phyloP scores from a whole-genome alignment of 345 rosid genomes.

The Eucalyptus sp. region DNA sequence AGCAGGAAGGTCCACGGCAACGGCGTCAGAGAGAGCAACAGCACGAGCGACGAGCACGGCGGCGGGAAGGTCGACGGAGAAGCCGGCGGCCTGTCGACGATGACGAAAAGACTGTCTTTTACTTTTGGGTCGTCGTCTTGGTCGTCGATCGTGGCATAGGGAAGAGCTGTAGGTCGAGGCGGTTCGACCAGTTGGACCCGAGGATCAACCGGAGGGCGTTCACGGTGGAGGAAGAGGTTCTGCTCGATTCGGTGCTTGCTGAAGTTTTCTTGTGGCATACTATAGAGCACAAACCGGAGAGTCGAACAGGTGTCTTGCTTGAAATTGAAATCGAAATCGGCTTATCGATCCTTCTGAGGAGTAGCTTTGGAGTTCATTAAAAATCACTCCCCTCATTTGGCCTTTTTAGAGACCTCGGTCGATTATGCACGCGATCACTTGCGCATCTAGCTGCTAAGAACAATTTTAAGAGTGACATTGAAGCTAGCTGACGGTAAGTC shows the following conservation, averaged over 20 bases:
- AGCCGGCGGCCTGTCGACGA: constrained; percentile 27
- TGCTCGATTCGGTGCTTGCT: too few relatives aligned
- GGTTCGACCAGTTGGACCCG: constrained; percentile 93
- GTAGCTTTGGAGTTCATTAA: neutral
- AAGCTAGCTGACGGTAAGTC: neutral
- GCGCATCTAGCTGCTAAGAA: neutral
- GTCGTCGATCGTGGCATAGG: constrained; percentile 20
- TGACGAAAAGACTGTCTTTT: neutral
- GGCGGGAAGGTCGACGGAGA: constrained; percentile 28
- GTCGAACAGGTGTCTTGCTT: too few relatives aligned
- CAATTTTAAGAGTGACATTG: neutral
- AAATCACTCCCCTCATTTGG: neutral
- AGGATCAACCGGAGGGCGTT: constrained; percentile 84
- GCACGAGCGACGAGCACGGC: neutral
- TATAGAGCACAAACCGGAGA: too few relatives aligned
- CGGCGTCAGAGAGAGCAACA: neutral
- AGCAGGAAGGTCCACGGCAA: neutral
- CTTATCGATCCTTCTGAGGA: neutral
- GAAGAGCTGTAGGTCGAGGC: constrained; percentile 82
- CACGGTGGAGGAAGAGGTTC: constrained; percentile 75
- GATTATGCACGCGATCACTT: neutral
- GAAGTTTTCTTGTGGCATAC: too few relatives aligned
- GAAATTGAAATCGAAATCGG: neutral
- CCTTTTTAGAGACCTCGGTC: neutral
- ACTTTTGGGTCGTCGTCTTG: neutral